Percentiles rank a stretch among this genome's conserved stretches.
Evolutionary conservation across 2,329 filamentous ascomycete species (phyloP).

Genomic region (Aspergillus aculeatus): DNA sequence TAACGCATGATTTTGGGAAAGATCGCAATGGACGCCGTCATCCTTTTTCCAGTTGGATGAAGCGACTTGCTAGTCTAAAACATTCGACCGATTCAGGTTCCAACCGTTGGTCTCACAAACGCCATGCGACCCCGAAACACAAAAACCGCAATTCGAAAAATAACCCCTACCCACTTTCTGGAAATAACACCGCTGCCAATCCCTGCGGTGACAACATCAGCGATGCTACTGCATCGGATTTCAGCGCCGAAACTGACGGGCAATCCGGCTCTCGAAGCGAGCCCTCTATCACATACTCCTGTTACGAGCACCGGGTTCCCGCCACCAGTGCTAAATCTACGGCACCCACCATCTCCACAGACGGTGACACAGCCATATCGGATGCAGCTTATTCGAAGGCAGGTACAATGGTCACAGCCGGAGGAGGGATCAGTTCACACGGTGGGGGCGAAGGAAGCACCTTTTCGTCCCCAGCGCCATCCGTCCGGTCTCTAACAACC

Average conservation of each 20-base stretch:
- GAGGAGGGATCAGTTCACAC: constrained; percentile 62
- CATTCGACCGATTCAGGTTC: constrained; percentile 58
- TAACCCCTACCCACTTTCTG: constrained; percentile 88
- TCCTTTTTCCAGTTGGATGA: constrained; percentile 91
- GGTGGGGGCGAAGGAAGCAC: constrained; percentile 68
- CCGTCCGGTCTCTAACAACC: constrained; percentile 64
- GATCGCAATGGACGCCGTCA: constrained; percentile 73
- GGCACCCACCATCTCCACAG: constrained; percentile 79
- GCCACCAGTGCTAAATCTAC: constrained; percentile 68
- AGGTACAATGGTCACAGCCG: constrained; percentile 66
- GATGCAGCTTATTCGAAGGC: constrained; percentile 76
- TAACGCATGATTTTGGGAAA: constrained; percentile 39
- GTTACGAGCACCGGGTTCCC: constrained; percentile 59
- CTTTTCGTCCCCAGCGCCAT: constrained; percentile 64
- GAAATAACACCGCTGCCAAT: constrained; percentile 48
- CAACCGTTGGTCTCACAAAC: constrained; percentile 41
- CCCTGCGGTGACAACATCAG: constrained; percentile 41
- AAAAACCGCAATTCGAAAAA: constrained; percentile 69
- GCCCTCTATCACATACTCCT: constrained; percentile 61
- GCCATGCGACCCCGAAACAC: constrained; percentile 31
- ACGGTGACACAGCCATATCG: constrained; percentile 72
- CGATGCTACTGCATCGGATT: constrained; percentile 50
- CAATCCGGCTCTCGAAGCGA: constrained; percentile 57
- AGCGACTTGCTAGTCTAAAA: constrained; percentile 87
- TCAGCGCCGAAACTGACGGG: constrained; percentile 49